Base-by-base conservation (phyloP, 2,329 filamentous ascomycete genomes). In the Pseudonectria foliicola region DNA sequence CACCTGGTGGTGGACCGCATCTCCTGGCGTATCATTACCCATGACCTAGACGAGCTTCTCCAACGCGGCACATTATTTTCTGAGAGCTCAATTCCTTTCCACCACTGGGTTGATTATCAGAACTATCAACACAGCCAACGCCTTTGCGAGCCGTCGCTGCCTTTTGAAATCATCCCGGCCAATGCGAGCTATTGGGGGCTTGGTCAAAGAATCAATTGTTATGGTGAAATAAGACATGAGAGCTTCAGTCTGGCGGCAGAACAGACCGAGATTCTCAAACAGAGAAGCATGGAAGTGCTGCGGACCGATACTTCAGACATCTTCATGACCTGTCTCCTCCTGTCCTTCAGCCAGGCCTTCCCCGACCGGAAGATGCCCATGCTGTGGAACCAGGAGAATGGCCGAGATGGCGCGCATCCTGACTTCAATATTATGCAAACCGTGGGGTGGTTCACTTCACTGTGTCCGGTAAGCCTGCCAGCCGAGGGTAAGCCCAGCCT, bases 371-470 rank as follows among this genome's bases (percentile, higher is more conserved):
- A 46, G 1, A 53, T 62, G 0, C 75, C 75, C 0, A 67, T 68
- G 2, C 46, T 79, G 1, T 80, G 71, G 71, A 71, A 68, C 35
- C 68, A 71, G 41, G 70, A 73, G 39, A 62, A 67, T 25, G 71
- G 71, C 12, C 60, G 71, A 12, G 56, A 64, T n/a, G 50, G 59
- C 3, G 62, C 63, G 41, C 64, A 65, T 16, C 50, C 55, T 1
- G 64, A 67, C 12, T 57, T 71, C 10, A 70, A 78, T 51, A 63
- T 77, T 1, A 66, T 68, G 4, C 62, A 73, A 33, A 78, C 74
- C 0, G 72, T 79, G 0, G 75, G 75, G 2, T 78, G 73, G 73
- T 77, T 79, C 42, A 76, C 73, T 3, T 67, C 72, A 0, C 56
- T 79, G 10, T 73, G 67, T 31, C 75, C 75, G 0, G 57, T 77